Base-by-base conservation (phyloP, 768 basidiomycete species). In the Mycena haematopus region DNA sequence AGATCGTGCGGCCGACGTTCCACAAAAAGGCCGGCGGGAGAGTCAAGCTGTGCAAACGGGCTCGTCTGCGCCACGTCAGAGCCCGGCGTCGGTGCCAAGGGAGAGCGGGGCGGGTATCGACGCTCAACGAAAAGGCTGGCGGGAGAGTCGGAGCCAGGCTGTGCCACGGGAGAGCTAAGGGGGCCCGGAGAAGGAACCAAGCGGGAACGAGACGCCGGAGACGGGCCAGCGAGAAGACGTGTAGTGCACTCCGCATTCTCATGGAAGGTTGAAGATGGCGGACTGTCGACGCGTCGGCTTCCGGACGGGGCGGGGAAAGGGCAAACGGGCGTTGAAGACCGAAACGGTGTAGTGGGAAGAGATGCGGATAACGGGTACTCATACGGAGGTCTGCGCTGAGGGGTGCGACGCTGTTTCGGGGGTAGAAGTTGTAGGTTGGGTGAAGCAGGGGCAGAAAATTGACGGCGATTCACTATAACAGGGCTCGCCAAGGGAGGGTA, bases 381-480 rank as follows among this genome's bases (percentile, higher is more conserved):
- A 31, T 63, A 53, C 13, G 56, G 9, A 38, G 55, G 56, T 51
- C 45, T 58, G 24, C 36, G 56, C 25, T 63, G 56, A 6, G 57
- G 56, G 13, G 19, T 40, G 49, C 55, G 62, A 38, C 56, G 62
- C 62, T 58, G 44, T 56, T 49, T 38, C 24, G 60, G 54, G 60
- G 60, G 52, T 58, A 63, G 56, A 53, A 62, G 42, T 46, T 51
- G 55, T 56, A 24, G 42, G 40, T 56, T 63, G 33, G 62, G 62
- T 19, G 56, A 63, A 17, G 33, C 51, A 21, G 42, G 56, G 13
- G 55, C 42, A 52, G 51, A 42, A 31, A 44, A 53, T 15, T 29
- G 51, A 7, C 35, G 56, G 8, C 42, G 27, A 24, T 53, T 57
- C 51, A 42, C 33, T 8, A 44, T 22, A 17, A 6, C 21, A 10